A percentile compares a stretch with the other conserved stretches of the same genome.
phyloP scores from a whole-genome alignment of 345 rosid genomes.

The Salix caprea region DNA sequence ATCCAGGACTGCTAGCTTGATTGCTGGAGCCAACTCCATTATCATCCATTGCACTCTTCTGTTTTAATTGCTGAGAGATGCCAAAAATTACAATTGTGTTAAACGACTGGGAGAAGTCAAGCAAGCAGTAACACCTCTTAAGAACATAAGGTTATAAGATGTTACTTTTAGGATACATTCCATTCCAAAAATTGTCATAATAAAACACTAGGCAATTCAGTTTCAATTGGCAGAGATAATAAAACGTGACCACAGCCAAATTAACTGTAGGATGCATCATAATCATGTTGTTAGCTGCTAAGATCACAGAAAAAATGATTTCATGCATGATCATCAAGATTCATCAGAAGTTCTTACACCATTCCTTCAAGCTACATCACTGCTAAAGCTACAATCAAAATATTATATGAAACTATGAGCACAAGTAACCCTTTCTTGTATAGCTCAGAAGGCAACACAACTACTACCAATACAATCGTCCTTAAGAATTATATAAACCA shows the following conservation, averaged over 20 bases:
- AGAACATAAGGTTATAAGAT: neutral
- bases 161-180: neutral
- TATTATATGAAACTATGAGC: neutral
- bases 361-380: neutral
- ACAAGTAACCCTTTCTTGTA: neutral
- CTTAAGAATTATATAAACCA: neutral
- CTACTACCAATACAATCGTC: neutral
- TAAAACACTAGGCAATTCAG: neutral
- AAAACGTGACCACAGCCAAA: neutral
- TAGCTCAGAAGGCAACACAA: neutral
- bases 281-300: neutral
- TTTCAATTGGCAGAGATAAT: neutral
- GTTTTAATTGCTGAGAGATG: conserved; percentile 50
- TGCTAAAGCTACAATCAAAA: neutral
- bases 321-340: neutral
- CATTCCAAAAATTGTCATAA: neutral
- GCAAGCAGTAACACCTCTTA: neutral
- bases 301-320: neutral
- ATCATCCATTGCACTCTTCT: conserved; percentile 44
- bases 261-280: neutral
- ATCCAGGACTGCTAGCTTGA: conserved; percentile 47
- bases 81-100: conserved; percentile 8
- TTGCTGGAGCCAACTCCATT: conserved; percentile 40
- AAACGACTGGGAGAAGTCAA: conserved; percentile 6
- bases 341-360: neutral